Percentiles rank a stretch among this genome's conserved stretches.
Conservation (phyloP, 108 stramenopile genomes). For the Fistulifera pelliculosa region DNA sequence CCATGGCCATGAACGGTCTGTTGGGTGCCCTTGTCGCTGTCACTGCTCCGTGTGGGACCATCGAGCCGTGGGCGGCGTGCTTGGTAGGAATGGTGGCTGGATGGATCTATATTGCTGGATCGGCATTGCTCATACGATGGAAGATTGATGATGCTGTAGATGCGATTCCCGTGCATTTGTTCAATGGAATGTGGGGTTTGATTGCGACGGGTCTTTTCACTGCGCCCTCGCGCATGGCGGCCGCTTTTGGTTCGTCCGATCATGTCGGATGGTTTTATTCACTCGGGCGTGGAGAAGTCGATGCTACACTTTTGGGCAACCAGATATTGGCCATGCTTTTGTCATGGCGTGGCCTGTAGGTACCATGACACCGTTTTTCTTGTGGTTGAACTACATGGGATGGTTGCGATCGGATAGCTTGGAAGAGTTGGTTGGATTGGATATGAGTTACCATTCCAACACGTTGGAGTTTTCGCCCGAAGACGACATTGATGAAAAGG, state of each 20-base stretch:
- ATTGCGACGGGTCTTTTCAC: constrained; percentile 78
- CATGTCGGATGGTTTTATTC: constrained; percentile 61
- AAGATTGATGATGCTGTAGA: constrained; percentile 91
- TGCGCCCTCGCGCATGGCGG: constrained; percentile 21
- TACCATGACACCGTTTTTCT: constrained; percentile 65
- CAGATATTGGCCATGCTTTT: constrained; percentile 62
- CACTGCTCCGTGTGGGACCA: constrained; percentile 67
- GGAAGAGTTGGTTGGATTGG: constrained; percentile 58
- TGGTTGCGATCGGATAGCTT: constrained; percentile 37
- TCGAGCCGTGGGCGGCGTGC: constrained; percentile 77
- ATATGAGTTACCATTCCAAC: constrained; percentile 24
- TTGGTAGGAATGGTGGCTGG: constrained; percentile 79
- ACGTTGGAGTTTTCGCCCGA: constrained; percentile 9
- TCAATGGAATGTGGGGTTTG: constrained; percentile 83
- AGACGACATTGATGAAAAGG: constrained; percentile 1
- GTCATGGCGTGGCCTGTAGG: constrained; percentile 59
- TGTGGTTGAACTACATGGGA: constrained; percentile 26
- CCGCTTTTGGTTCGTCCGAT: constrained; percentile 22
- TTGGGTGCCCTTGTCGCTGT: constrained; percentile 69
- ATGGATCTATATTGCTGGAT: constrained; percentile 54
- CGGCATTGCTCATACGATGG: constrained; percentile 41
- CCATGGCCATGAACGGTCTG: constrained; percentile 63
- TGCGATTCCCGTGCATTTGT: constrained; percentile 86
- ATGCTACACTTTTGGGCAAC: constrained; percentile 42
- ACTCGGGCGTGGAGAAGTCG: constrained; percentile 25